Percentiles rank a stretch among this genome's conserved stretches.
phyloP scores from a whole-genome alignment of 2,329 filamentous ascomycete genomes.

The Phialophora verrucosa region DNA sequence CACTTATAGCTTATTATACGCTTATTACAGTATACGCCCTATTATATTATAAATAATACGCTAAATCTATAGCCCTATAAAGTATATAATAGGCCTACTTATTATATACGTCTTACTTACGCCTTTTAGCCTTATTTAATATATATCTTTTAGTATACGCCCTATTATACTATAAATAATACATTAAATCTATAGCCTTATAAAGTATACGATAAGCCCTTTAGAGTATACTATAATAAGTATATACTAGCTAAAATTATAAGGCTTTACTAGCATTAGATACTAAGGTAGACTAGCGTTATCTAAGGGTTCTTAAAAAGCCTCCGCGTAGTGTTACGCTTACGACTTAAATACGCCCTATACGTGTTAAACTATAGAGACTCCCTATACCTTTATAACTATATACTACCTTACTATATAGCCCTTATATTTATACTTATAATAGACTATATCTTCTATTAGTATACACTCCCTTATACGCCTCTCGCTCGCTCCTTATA shows the following conservation, averaged over 20 bases:
- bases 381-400: not conserved
- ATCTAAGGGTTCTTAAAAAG: conserved; percentile 4
- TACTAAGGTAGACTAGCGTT: too few species aligned
- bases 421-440: not conserved
- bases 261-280: not conserved
- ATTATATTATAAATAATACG: too few species aligned
- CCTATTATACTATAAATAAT: too few species aligned
- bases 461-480: not conserved
- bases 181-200: not conserved
- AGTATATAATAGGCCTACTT: too few species aligned
- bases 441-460: not conserved
- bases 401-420: not conserved
- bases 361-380: not conserved
- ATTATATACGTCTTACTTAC: too few species aligned
- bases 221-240: not conserved
- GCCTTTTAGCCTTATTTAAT: too few species aligned
- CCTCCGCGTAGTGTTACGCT: not conserved
- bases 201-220: too few species aligned
- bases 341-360: not conserved
- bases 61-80: too few species aligned
- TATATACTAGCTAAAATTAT: not conserved
- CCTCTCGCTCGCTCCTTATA: not conserved
- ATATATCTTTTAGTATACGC: too few species aligned
- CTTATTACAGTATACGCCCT: too few species aligned
- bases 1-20: too few species aligned